Evolutionary conservation across 108 stramenopile species (phyloP).

Genomic region (Cyclotella atomus): DNA sequence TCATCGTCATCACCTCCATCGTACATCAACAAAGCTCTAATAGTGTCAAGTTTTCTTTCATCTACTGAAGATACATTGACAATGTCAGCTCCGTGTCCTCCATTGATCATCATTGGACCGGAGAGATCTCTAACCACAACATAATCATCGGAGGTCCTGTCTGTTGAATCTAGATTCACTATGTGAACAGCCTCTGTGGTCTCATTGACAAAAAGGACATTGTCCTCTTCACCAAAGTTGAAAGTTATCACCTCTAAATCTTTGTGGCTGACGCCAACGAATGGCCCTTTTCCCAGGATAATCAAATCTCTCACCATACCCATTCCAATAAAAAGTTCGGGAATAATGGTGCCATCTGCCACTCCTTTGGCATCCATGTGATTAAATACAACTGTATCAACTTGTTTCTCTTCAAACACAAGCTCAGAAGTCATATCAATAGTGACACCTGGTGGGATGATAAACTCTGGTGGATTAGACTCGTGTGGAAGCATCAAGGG

Average conservation of each 20-base stretch:
- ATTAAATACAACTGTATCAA: conserved; percentile 37
- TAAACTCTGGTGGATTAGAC: conserved; percentile 12
- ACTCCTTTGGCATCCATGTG: conserved; percentile 38
- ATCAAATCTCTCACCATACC: conserved; percentile 41
- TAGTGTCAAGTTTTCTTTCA: conserved; percentile 24
- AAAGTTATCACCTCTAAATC: conserved; percentile 39
- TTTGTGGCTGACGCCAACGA: conserved; percentile 25
- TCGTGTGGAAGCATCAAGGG: conserved; percentile 46
- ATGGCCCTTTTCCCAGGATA: conserved; percentile 8
- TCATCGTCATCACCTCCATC: conserved; percentile 33
- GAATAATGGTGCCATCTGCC: conserved; percentile 23
- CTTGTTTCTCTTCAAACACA: conserved; percentile 40
- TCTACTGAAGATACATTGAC: conserved; percentile 34
- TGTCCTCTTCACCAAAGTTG: conserved; percentile 38
- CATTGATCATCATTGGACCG: conserved; percentile 45
- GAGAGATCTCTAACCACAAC: conserved; percentile 25
- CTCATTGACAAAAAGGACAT: conserved; percentile 25
- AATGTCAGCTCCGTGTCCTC: conserved; percentile 29
- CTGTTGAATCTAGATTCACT: conserved; percentile 27
- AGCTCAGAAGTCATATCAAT: conserved; percentile 23
- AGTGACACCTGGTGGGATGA: conserved; percentile 20
- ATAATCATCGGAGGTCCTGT: conserved; percentile 14
- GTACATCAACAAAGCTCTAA: conserved; percentile 35
- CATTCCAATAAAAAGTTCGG: conserved; percentile 23
- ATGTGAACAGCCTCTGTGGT: conserved; percentile 40